Base-by-base conservation (phyloP, 768 basidiomycete genomes). In the Mycena sanguinolenta region DNA sequence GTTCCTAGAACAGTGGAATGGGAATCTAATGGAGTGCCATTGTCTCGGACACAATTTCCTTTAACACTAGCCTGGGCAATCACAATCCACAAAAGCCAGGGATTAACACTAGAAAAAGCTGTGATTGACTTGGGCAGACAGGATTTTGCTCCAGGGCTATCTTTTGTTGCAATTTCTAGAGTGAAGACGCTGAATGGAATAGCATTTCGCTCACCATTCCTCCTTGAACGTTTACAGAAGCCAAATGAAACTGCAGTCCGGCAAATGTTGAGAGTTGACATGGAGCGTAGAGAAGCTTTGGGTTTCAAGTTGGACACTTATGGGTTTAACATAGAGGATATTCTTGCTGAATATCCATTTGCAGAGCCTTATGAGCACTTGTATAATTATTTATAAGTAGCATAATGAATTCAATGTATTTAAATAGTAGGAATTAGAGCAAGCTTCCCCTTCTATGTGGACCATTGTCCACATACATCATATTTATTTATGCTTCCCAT, bases 161-260 rank as follows among this genome's bases (percentile, higher is more conserved):
- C 49, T 36, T 32, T 65, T 30, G 36, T 75, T 14, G 75, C 75
- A 27, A 69, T 77, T 32, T 46, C 66, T n/a, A 69, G 71, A 19
- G 63, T 75, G 10, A 55, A 55, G 28, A 55, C 30, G 34, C 32
- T 55, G 6, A 17, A 6, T 12, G 54, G 54, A 14, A 55, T 55
- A 19, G 54, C 32, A 21, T 55, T 55, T 19, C 28, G 32, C 4
- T 19, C 28, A n/a, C 30, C 54, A 3, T 55, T 55, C 17, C 19
- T n/a, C 16, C 32, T 28, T 4, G 28, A n/a, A 10, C 9, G 54
- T 21, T 34, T 55, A 32, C 54, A 55, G 21, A 21, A 17, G 32
- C 54, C 44, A 19, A 32, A 55, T 16, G 28, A 32, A 28, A 55
- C 54, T 12, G 54, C 32, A 32, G 30, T 34, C 5, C 30, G 14